Percentiles rank a stretch among this genome's conserved stretches.
Evolutionary conservation across 2,329 filamentous ascomycete genomes (phyloP).

Genomic region (Clonostachys chloroleuca): DNA sequence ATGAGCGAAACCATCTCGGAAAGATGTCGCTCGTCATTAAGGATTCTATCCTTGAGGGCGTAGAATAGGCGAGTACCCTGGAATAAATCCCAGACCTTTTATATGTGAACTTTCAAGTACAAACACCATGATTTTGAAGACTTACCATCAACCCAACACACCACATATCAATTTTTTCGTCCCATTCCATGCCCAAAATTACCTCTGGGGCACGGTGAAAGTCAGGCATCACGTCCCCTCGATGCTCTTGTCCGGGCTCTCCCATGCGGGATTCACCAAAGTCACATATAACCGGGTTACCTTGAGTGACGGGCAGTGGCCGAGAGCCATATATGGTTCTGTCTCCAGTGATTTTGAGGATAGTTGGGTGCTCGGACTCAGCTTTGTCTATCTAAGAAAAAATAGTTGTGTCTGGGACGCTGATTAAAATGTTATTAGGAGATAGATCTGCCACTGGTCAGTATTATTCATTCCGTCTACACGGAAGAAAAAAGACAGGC

Average conservation of each 20-base stretch:
- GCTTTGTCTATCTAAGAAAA: conserved; percentile 7
- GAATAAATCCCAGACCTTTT: conserved; percentile 22
- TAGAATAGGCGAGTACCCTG: conserved; percentile 19
- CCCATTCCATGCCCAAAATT: conserved; percentile 24
- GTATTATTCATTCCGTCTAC: too few species aligned
- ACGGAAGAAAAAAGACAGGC: neutral
- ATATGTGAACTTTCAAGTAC: neutral
- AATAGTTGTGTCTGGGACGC: conserved; percentile 5
- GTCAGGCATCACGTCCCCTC: conserved; percentile 22
- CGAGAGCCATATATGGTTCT: conserved; percentile 18
- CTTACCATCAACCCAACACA: conserved; percentile 21
- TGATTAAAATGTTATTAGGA: conserved; percentile 18
- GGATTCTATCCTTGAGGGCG: conserved; percentile 8
- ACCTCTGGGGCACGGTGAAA: conserved; percentile 26
- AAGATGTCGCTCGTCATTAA: conserved; percentile 19
- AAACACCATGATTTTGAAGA: neutral
- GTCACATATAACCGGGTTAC: conserved; percentile 16
- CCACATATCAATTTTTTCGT: conserved; percentile 26
- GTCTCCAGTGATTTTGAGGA: conserved; percentile 16
- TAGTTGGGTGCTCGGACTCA: conserved; percentile 8
- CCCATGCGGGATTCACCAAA: conserved; percentile 19
- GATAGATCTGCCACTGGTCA: conserved; percentile 10
- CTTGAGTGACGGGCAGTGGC: conserved; percentile 11
- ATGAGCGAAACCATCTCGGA: conserved; percentile 29
- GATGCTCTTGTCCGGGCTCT: conserved; percentile 8